phyloP scores from a whole-genome alignment of 768 basidiomycete genomes.

The Astraeus odoratus region DNA sequence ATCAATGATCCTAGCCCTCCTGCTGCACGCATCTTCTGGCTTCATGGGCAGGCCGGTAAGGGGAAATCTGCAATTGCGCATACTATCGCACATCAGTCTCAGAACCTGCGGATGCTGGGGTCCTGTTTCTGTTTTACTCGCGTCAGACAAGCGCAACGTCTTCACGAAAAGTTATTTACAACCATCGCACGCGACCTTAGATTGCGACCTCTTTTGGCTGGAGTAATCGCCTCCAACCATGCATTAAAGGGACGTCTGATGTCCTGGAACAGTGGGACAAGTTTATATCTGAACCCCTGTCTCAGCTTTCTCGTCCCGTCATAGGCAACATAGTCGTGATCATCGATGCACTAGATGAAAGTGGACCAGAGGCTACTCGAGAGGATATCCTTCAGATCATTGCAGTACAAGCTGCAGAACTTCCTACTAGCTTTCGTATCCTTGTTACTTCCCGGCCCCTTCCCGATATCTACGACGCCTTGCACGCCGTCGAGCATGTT shows the following conservation, averaged over 20 bases:
- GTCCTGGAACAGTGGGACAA: conserved; percentile 10
- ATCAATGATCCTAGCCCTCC: neutral
- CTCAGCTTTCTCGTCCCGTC: neutral
- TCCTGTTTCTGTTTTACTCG: conserved; percentile 15
- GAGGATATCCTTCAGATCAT: conserved; percentile 8
- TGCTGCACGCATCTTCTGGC: neutral
- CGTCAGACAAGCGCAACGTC: neutral
- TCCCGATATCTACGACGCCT: neutral
- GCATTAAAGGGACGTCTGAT: neutral
- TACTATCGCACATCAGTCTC: conserved; percentile 9
- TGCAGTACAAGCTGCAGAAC: neutral
- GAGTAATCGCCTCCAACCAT: neutral
- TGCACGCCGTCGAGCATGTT: neutral
- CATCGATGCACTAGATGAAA: conserved; percentile 20
- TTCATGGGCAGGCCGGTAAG: neutral
- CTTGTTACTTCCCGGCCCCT: conserved; percentile 6
- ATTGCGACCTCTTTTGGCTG: neutral
- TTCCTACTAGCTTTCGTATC: conserved; percentile 6
- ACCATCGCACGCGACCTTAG: neutral
- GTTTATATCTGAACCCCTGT: conserved; percentile 10
- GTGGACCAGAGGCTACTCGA: conserved; percentile 2
- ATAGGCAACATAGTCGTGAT: conserved; percentile 19
- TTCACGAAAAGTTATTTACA: conserved; percentile 6
- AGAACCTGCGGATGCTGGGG: conserved; percentile 10
- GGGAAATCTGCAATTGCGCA: conserved; percentile 2